Evolutionary conservation across 2,329 filamentous ascomycete species (phyloP), one percentile per base, ranked within the genome.

Genomic region (Ascochyta lentis): DNA sequence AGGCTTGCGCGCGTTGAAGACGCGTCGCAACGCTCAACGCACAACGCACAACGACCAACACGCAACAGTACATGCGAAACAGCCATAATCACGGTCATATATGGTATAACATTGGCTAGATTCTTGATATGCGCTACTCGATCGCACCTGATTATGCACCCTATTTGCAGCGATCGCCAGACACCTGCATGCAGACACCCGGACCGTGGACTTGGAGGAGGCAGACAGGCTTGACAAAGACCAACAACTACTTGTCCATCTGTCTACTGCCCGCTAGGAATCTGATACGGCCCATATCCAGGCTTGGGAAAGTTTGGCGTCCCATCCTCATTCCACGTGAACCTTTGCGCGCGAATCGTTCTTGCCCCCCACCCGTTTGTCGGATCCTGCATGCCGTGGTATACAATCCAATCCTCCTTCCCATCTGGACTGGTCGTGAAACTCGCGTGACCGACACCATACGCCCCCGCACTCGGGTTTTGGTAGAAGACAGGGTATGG

Each of bases 331-430:
- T 80, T 79, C 79, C 79, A 83, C 1, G 60, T 70, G 56, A 82
- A 82, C 62, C 73, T 77, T 71, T 83, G 81, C 31, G 80, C 68
- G 8, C 81, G 65, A 44, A 83, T 79, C n/a, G 77, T 80, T 45
- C 80, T 72, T 22, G 78, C 80, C 26, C 60, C 64, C 80, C 79
- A 82, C 0, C 80, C 78, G 43, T 76, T 77, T 24, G 71, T 72
- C n/a, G 79, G 78, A 61, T 82, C 75, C 31, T 65, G 57, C 79
- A 83, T 83, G 9, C 80, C 81, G 65, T 83, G 81, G 64, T 83
- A 83, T n/a, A 83, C 77, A 45, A 83, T 79, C 79, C 79, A 83
- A 50, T 80, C 71, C 66, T 83, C 78, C 1, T 44, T 76, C 0
- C 76, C 78, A 62, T 82, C 80, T 0, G 79, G 79, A 52, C 77